Evolutionary conservation across 108 stramenopile genomes (phyloP).

Genomic region (Epithemia pelagica): DNA sequence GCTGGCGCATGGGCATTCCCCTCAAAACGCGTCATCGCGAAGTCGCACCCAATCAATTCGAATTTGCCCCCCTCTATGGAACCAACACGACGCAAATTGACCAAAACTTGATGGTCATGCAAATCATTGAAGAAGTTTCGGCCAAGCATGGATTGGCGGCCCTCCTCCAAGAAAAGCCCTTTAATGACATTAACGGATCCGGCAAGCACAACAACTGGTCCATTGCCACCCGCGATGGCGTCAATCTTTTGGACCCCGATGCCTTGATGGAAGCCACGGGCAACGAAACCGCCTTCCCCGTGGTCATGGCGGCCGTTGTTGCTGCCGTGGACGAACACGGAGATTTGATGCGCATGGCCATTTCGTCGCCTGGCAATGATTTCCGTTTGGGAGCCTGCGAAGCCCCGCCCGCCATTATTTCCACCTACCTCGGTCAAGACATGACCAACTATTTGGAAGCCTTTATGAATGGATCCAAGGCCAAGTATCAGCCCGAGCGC

Average conservation of each 20-base stretch:
- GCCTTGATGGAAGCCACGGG: constrained; percentile 55
- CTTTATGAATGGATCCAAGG: constrained; percentile 70
- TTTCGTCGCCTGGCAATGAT: constrained; percentile 91
- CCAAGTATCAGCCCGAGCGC: constrained; percentile 59
- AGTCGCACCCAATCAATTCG: constrained; percentile 94
- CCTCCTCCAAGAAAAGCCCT: constrained; percentile 96
- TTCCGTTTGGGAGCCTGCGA: constrained; percentile 95
- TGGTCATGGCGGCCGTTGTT: constrained; percentile 90
- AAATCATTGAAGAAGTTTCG: constrained; percentile 92
- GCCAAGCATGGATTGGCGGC: constrained; percentile 87
- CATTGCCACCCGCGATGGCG: constrained; percentile 78
- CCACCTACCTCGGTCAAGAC: constrained; percentile 90
- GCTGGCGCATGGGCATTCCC: constrained; percentile 83
- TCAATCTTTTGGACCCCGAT: constrained; percentile 74
- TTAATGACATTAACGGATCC: constrained; percentile 91
- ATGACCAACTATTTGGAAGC: constrained; percentile 80
- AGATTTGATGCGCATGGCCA: constrained; percentile 91
- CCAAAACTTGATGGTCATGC: constrained; percentile 95
- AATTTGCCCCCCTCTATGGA: constrained; percentile 90
- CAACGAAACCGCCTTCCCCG: constrained; percentile 74
- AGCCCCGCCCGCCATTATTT: constrained; percentile 94
- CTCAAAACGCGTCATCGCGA: constrained; percentile 92
- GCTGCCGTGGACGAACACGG: constrained; percentile 90
- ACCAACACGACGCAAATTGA: constrained; percentile 88
- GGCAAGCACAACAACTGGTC: constrained; percentile 98